Base-by-base conservation (phyloP, 2,329 filamentous ascomycete genomes). In the Microcyclosporella mali region DNA sequence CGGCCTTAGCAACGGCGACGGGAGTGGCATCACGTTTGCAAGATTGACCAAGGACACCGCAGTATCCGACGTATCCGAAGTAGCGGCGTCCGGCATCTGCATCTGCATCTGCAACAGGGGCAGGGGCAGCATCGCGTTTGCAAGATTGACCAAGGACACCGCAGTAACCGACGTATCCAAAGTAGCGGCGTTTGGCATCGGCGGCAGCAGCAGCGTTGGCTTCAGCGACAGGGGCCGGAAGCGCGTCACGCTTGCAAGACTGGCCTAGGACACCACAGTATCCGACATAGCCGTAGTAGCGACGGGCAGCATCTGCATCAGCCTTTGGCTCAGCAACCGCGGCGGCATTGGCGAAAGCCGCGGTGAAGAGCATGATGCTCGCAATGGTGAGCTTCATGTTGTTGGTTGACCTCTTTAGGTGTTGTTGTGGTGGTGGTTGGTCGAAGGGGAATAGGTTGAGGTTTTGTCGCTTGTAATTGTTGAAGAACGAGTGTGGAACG, bases 111-210 rank as follows among this genome's bases (percentile, higher is more conserved):
- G 32, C 32, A 3, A 15, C 15, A 7, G 32, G 63, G 14, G 6
- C 15, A 7, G 32, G 63, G 14, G 30, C 32, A 31, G 34, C 43
- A 11, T 37, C 32, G 21, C 40, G 62, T 55, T 69, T 67, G 59
- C 71, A 74, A 12, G 61, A 48, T 52, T 66, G 59, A 17, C 68
- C 67, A 28, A 57, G 58, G 25, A 57, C 52, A 46, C 59, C 46
- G 55, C 70, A 70, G 51, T 61, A 40, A 11, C 37, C 33, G 15
- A 34, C 19, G n/a, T 33, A 17, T 37, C 27, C 34, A 10, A 31
- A 33, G 32, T 15, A 15, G 28, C 34, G 39, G 18, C 29, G 19
- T 12, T 41, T 15, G 19, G 46, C 21, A 25, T 25, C 21, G 9
- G 21, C 21, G 11, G 50, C 41, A 27, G 40, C 35, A 9, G 3